Base-by-base conservation (phyloP, 768 basidiomycete genomes). In the Lentinula boryana region DNA sequence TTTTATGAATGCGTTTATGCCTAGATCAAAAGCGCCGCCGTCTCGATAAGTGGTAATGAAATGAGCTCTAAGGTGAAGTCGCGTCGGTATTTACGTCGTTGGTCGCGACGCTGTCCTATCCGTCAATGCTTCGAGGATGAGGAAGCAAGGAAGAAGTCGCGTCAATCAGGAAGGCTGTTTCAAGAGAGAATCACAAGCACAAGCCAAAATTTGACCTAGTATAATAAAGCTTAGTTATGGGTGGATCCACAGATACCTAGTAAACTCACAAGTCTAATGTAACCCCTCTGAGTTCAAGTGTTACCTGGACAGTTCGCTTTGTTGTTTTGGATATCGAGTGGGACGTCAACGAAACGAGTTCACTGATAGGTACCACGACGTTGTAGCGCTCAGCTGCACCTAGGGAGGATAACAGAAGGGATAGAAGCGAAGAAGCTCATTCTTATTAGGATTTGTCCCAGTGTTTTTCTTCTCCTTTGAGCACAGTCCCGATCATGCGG, bases 1-100 rank as follows among this genome's bases (percentile, higher is more conserved):
- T 56, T 43, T 41, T 56, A 56, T 10, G 23, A 43, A 21, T n/a
- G 55, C 4, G 40, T n/a, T 23, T 18, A 55, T 40, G 33, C 21
- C n/a, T 36, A 56, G 55, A 56, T 5, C 27, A 35, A 56, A 43
- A 32, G 40, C 27, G 50, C 18, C 55, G 55, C 40, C 40, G 55
- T 40, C 21, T 41, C 23, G 55, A 16, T 15, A 10, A 52, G 32
- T n/a, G 33, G 51, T n/a, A n/a, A 52, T 52, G 9, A 35, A 35
- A 32, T 2, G 7, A 7, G 7, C 13, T 27, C n/a, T n/a, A 18
- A 43, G 40, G 23, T 56, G 55, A 40, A n/a, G 55, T 48, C 55
- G 55, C 55, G 55, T 56, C 55, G 55, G 40, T 38, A 43, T 56
- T 56, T 56, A 56, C 55, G 55, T 56, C 55, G n/a, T 56, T 43